Evolutionary conservation across 2,329 filamentous ascomycete genomes (phyloP).

Genomic region (Scedosporium dehoogii): DNA sequence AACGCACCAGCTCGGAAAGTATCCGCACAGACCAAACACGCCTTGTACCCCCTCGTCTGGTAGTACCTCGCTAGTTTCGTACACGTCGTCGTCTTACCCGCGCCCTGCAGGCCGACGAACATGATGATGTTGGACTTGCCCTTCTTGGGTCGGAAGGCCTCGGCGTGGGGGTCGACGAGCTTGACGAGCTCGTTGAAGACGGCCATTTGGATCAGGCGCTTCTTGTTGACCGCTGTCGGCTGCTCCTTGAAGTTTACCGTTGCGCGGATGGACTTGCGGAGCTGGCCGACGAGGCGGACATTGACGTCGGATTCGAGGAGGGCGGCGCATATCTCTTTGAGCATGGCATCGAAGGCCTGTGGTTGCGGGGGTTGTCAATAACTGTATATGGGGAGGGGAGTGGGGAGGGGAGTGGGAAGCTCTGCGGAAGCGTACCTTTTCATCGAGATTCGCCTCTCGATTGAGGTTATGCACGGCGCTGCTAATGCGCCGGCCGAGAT

Average conservation of each 20-base stretch:
- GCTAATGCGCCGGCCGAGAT: constrained; percentile 97
- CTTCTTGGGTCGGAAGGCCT: constrained; percentile 95
- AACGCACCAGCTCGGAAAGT: constrained; percentile 98
- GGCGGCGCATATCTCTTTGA: constrained; percentile 95
- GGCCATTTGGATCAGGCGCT: constrained; percentile 92
- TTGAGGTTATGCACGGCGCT: constrained; percentile 90
- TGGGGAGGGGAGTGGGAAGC: not conserved
- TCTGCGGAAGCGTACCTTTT: constrained; percentile 56
- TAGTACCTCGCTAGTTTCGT: constrained; percentile 95
- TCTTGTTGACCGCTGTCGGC: constrained; percentile 90
- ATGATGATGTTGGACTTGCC: constrained; percentile 95
- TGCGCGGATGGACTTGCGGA: constrained; percentile 85
- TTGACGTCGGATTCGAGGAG: constrained; percentile 97
- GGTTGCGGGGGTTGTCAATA: constrained; percentile 8
- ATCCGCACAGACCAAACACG: constrained; percentile 91
- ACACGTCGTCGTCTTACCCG: constrained; percentile 96
- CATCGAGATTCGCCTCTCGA: constrained; percentile 83
- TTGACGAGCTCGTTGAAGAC: constrained; percentile 96
- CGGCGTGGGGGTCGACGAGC: constrained; percentile 89
- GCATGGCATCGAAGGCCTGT: constrained; percentile 91
- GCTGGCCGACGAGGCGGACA: constrained; percentile 78
- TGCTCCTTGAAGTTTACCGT: constrained; percentile 93
- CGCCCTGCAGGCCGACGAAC: constrained; percentile 97
- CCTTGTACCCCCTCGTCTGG: constrained; percentile 83
- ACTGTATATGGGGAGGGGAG: not conserved